phyloP scores from a whole-genome alignment of 331 rosid species.

The Pyracantha coccinea region DNA sequence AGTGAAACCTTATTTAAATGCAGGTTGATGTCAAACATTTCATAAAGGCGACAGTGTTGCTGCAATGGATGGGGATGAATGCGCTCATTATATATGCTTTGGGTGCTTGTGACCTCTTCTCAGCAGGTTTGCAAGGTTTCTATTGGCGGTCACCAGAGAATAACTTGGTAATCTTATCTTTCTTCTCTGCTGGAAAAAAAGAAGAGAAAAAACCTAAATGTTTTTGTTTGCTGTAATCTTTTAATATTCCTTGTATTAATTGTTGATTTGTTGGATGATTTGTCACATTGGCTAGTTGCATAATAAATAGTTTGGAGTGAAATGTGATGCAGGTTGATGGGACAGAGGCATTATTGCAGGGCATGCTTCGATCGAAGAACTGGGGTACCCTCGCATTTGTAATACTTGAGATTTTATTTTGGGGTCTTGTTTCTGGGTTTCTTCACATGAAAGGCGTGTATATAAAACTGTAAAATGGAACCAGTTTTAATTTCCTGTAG shows the following conservation, averaged over 20 bases:
- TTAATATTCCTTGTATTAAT: neutral
- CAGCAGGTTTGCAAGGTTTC: conserved; percentile 65
- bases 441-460: conserved; percentile 55
- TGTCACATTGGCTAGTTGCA: conserved; percentile 4
- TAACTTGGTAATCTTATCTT: conserved; percentile 48
- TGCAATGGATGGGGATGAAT: conserved; percentile 83
- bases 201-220: neutral
- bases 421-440: conserved; percentile 52
- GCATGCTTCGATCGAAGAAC: conserved; percentile 42
- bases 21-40: conserved; percentile 55
- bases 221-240: neutral
- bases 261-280: neutral
- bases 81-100: conserved; percentile 59
- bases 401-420: conserved; percentile 47
- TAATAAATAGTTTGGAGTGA: neutral
- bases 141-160: conserved; percentile 65
- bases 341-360: conserved; percentile 47
- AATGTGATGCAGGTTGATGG: conserved; percentile 53
- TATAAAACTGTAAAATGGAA: conserved; percentile 27
- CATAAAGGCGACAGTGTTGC: conserved; percentile 49
- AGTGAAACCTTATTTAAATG: neutral
- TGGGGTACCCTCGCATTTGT: conserved; percentile 61
- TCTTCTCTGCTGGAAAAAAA: neutral
- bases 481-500: neutral
- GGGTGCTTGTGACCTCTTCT: conserved; percentile 71